Percentiles rank a stretch among this genome's conserved stretches.
Evolutionary conservation across 768 basidiomycete species (phyloP).

Genomic region (Mycena galopus): DNA sequence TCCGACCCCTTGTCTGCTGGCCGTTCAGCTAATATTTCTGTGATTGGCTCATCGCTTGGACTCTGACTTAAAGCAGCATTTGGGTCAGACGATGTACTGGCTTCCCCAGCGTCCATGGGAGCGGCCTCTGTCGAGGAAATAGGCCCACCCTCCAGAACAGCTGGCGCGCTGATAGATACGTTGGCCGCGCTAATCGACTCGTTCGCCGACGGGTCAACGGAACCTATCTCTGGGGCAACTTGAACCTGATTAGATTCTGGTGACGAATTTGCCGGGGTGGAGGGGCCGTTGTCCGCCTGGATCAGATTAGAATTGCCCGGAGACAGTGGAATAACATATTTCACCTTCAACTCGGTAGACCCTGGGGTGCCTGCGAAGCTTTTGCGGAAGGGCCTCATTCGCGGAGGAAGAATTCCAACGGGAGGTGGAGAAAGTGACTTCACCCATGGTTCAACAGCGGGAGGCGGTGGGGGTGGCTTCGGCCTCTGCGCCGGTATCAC

Average conservation of each 20-base stretch:
- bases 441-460: neutral
- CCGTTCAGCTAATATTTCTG: neutral
- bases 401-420: slow-evolving; percentile 31
- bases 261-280: neutral
- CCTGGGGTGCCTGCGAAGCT: slow-evolving; percentile 18
- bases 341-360: slow-evolving; percentile 27
- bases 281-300: slow-evolving; percentile 1
- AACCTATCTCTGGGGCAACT: neutral
- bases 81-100: slow-evolving; percentile 5
- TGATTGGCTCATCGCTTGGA: neutral
- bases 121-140: neutral
- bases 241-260: neutral
- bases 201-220: neutral
- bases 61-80: neutral
- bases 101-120: neutral
- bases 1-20: slow-evolving; percentile 10
- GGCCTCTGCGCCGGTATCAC: slow-evolving; percentile 31
- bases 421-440: slow-evolving; percentile 33
- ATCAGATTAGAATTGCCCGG: slow-evolving; percentile 1
- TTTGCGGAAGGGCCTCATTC: slow-evolving; percentile 33
- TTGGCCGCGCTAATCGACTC: neutral
- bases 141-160: neutral
- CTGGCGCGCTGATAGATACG: neutral
- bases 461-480: slow-evolving; percentile 16
- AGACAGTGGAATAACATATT: neutral